Percentiles rank a stretch among this genome's conserved stretches.
phyloP scores from a whole-genome alignment of 768 basidiomycete genomes.

The Hirschioporus abietinus region DNA sequence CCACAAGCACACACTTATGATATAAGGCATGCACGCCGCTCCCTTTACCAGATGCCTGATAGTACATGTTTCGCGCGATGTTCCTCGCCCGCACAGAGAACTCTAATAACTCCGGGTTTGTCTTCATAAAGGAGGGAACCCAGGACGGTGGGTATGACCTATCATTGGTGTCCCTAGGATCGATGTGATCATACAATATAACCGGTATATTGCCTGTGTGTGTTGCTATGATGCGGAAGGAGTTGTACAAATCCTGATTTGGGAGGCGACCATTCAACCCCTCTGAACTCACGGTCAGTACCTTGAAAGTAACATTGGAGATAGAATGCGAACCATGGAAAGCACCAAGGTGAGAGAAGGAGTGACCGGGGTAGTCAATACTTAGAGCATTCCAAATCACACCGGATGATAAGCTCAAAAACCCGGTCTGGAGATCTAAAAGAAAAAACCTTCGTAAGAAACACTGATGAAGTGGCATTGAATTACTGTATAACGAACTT shows the following conservation, averaged over 20 bases:
- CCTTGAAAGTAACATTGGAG: background rate
- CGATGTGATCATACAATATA: conserved; percentile 73
- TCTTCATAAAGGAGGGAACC: conserved; percentile 40
- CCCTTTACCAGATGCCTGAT: conserved; percentile 72
- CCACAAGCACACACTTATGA: conserved; percentile 54
- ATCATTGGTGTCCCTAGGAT: conserved; percentile 34
- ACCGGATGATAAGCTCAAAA: conserved; percentile 64
- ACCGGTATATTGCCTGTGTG: conserved; percentile 75
- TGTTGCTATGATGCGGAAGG: conserved; percentile 64
- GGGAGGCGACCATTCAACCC: conserved; percentile 92
- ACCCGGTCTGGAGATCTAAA: conserved; percentile 61
- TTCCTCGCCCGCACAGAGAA: conserved; percentile 61
- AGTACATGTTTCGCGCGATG: conserved; percentile 62
- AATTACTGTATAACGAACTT: conserved; percentile 38
- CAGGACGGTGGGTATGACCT: conserved; percentile 34
- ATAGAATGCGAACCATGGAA: conserved; percentile 67
- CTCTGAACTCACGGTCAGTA: conserved; percentile 43
- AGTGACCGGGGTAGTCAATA: conserved; percentile 95
- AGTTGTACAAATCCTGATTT: conserved; percentile 93
- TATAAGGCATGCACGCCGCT: conserved; percentile 90
- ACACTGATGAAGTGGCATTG: background rate
- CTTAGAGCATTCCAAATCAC: conserved; percentile 95
- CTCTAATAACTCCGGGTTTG: conserved; percentile 38
- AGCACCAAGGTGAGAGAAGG: conserved; percentile 92
- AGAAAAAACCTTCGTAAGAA: conserved; percentile 1